Base-by-base conservation (phyloP, 2,329 filamentous ascomycete genomes). In the Hyphodiscus sp. region DNA sequence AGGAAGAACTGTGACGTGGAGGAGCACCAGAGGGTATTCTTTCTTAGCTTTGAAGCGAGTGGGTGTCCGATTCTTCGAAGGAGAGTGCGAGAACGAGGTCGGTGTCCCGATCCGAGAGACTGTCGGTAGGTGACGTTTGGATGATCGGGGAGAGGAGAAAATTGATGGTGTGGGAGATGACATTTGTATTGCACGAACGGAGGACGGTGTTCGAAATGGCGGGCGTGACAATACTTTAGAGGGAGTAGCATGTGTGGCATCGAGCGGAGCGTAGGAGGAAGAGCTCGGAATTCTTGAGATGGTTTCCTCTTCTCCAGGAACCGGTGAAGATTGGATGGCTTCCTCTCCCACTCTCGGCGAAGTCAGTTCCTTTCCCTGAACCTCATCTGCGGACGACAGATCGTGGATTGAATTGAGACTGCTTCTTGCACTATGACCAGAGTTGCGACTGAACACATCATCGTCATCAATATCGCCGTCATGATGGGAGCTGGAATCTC, bases 1-100 rank as follows among this genome's bases (percentile, higher is more conserved):
- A 0, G 89, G 87, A 5, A 94, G 73, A 0, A 92, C 74, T 0
- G 87, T 91, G 38, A 89, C 84, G 62, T 94, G 89, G 3, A 94
- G 74, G 46, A 94, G 74, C 1, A 94, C 86, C 1, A 94, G 76
- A 2, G 89, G 89, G n/a, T 70, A 67, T 47, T 81, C 80, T 51
- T 77, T 77, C 59, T 74, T 74, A 29, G 70, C 66, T 69, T 78
- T 80, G 65, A 86, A 80, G 7, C 83, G 73, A 19, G 78, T 74
- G 1, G 82, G 78, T 5, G 82, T 84, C 4, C 59, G 58, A 47
- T 61, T 64, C 45, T 58, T 64, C 7, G 45, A 41, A 2, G 58
- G 58, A 18, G 58, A 57, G n/a, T 61, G 63, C 33, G 54, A 56
- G 33, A 61, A 53, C 18, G 60, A 62, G 16, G 68, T 73, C 1